Percentiles rank a stretch among this genome's conserved stretches.
phyloP scores from a whole-genome alignment of 202 grass and related monocot genomes.

The Carex arenaria region DNA sequence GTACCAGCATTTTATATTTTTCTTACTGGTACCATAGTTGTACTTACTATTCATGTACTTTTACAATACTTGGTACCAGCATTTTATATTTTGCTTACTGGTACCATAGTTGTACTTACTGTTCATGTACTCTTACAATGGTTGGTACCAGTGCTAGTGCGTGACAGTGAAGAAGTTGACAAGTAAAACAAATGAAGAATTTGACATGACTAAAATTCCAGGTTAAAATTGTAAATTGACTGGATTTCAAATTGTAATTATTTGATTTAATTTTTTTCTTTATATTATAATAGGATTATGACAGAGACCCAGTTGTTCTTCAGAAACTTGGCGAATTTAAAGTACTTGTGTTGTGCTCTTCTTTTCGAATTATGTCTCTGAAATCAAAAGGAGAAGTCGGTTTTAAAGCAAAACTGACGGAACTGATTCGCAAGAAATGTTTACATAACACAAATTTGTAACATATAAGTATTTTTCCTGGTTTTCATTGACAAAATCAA shows the following conservation, averaged over 20 bases:
- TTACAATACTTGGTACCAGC: too few relatives aligned
- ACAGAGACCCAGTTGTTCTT: conserved; percentile 60
- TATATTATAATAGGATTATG: conserved; percentile 68
- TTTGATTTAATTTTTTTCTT: background rate
- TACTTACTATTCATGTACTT: too few relatives aligned
- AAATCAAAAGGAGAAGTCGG: conserved; percentile 31
- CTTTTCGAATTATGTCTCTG: conserved; percentile 49
- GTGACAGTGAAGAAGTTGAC: background rate
- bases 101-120: background rate
- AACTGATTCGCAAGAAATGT: conserved; percentile 31
- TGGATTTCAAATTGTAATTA: background rate
- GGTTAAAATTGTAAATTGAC: background rate
- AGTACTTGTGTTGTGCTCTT: conserved; percentile 62
- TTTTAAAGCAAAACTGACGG: conserved; percentile 40
- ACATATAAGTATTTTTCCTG: background rate
- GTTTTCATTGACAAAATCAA: background rate
- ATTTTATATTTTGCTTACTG: background rate
- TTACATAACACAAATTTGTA: background rate
- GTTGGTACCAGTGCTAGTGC: background rate
- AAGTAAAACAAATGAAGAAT: background rate
- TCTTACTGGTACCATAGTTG: too few relatives aligned
- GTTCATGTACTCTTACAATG: too few relatives aligned
- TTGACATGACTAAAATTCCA: background rate
- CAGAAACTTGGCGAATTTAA: conserved; percentile 30
- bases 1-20: background rate